These are phyloP conservation scores for Botrytis aclada DNA, from an alignment of 2,329 filamentous ascomycete species.

Conservation along the genomic window DNA sequence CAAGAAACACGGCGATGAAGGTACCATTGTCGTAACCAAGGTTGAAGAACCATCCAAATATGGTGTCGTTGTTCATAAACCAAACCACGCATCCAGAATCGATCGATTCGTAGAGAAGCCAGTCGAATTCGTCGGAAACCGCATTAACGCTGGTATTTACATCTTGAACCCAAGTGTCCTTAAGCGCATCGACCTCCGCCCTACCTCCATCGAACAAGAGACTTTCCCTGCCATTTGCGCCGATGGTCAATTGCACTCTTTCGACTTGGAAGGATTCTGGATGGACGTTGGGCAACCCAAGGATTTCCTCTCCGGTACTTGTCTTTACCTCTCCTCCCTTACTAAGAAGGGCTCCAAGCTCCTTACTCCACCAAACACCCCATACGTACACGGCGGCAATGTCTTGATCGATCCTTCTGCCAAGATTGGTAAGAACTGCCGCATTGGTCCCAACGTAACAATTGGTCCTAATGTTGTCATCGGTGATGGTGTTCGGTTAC, in stretches of 20 bases:
- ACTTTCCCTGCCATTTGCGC: slow-evolving; percentile 92
- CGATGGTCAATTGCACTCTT: slow-evolving; percentile 89
- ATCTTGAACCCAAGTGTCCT: slow-evolving; percentile 93
- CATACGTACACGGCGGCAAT: slow-evolving; percentile 89
- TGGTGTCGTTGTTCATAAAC: slow-evolving; percentile 97
- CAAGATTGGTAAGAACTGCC: slow-evolving; percentile 97
- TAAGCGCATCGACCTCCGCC: slow-evolving; percentile 87
- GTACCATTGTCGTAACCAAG: slow-evolving; percentile 97
- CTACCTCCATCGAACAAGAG: slow-evolving; percentile 97
- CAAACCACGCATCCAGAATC: slow-evolving; percentile 83
- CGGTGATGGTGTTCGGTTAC: slow-evolving; percentile 89
- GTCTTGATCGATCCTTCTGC: slow-evolving; percentile 91
- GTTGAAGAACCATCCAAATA: slow-evolving; percentile 99
- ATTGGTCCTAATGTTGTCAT: slow-evolving; percentile 91
- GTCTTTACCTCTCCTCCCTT: slow-evolving; percentile 90
- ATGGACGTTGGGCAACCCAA: slow-evolving; percentile 99
- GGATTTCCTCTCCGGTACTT: slow-evolving; percentile 95
- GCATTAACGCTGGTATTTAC: slow-evolving; percentile 98
- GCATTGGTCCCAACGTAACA: slow-evolving; percentile 94
- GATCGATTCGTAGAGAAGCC: slow-evolving; percentile 99
- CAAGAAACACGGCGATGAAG: slow-evolving; percentile 88
- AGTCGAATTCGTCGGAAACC: slow-evolving; percentile 96
- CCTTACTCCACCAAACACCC: slow-evolving; percentile 68
- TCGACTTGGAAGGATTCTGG: slow-evolving; percentile 97
- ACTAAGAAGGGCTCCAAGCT: slow-evolving; percentile 86